Conservation (phyloP, 2,329 filamentous ascomycete genomes). For the Claviceps spartinae region DNA sequence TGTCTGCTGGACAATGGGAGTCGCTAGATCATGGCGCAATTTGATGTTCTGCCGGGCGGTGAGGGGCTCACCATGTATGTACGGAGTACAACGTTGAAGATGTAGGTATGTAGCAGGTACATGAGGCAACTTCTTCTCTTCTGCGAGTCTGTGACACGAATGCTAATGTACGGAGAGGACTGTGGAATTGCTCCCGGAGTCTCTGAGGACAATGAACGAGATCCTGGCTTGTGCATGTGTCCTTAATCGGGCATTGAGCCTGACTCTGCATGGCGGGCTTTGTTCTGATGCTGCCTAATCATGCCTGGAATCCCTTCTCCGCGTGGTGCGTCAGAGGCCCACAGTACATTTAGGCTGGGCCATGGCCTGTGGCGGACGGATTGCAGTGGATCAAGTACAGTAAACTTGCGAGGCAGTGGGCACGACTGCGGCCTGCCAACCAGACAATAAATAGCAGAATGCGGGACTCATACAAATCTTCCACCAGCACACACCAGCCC, state of each 20-base stretch:
- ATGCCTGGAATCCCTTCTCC: background rate
- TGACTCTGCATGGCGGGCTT: background rate
- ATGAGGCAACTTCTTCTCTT: no score
- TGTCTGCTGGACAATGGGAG: background rate
- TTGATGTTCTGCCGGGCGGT: conserved; percentile 18
- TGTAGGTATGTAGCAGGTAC: no score
- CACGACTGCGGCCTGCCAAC: background rate
- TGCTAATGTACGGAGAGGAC: background rate
- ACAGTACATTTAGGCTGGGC: conserved; percentile 3
- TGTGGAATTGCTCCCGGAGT: background rate
- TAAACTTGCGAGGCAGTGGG: no score
- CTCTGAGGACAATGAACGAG: no score
- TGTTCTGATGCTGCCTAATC: background rate
- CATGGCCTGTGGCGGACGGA: background rate
- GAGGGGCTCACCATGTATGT: background rate
- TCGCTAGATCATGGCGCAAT: background rate
- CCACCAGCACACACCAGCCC: conserved; percentile 8
- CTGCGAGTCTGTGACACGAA: no score
- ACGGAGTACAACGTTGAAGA: no score
- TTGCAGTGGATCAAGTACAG: no score
- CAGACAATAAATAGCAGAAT: conserved; percentile 4
- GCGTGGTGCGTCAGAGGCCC: background rate
- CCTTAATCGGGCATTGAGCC: background rate
- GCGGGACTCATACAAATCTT: conserved; percentile 16
- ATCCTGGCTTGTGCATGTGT: no score